phyloP scores from a whole-genome alignment of 2,329 filamentous ascomycete genomes.

The Epichloe sibirici region DNA sequence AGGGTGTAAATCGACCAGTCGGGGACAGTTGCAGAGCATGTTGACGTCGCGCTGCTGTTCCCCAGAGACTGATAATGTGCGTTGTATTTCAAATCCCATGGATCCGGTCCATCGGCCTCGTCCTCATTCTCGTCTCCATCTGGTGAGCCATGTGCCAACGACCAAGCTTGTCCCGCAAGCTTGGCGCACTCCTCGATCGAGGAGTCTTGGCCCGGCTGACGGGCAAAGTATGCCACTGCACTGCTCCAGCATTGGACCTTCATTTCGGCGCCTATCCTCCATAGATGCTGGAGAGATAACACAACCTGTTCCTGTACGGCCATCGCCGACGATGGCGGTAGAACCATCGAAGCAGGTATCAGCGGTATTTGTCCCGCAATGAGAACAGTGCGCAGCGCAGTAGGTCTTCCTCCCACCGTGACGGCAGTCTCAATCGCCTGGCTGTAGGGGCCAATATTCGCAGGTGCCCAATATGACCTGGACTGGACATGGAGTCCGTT shows the following conservation, averaged over 20 bases:
- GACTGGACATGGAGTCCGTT: constrained; percentile 79
- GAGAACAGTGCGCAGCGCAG: constrained; percentile 34
- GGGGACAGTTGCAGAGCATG: constrained; percentile 26
- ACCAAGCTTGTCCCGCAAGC: constrained; percentile 37
- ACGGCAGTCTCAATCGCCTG: constrained; percentile 57
- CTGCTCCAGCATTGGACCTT: constrained; percentile 63
- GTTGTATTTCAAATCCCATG: constrained; percentile 57
- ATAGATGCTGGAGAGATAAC: constrained; percentile 78
- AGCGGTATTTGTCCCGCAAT: constrained; percentile 90
- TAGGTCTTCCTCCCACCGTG: constrained; percentile 7
- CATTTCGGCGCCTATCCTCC: constrained; percentile 65
- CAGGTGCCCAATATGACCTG: constrained; percentile 91
- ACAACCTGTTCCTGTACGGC: constrained; percentile 46
- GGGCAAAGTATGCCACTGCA: constrained; percentile 61
- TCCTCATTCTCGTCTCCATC: constrained; percentile 31
- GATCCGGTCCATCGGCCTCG: constrained; percentile 42
- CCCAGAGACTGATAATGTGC: constrained; percentile 32
- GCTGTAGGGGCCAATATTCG: constrained; percentile 94
- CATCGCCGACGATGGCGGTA: constrained; percentile 28
- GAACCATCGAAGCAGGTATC: constrained; percentile 63
- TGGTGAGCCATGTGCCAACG: constrained; percentile 25
- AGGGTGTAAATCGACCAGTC: constrained; percentile 35
- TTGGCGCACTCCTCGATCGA: constrained; percentile 22
- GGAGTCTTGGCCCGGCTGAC: constrained; percentile 14
- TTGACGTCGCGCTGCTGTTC: constrained; percentile 12